phyloP scores from a whole-genome alignment of 2,329 filamentous ascomycete species.

The Penicillium sp. region DNA sequence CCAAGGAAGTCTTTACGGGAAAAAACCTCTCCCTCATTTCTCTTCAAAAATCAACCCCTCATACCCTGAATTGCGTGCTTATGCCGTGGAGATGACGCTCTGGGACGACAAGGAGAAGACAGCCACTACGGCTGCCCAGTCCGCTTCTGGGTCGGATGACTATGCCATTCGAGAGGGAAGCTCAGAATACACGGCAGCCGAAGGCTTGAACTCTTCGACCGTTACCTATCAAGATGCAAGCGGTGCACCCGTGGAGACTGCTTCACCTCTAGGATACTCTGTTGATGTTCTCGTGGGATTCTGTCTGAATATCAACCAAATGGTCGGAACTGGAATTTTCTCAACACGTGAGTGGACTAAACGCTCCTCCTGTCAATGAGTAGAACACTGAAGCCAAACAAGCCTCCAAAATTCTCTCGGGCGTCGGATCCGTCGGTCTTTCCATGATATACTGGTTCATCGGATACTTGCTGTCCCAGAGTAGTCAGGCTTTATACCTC shows the following conservation, averaged over 20 bases:
- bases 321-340: conserved; percentile 66
- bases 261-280: conserved; percentile 61
- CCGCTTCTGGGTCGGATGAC: background rate
- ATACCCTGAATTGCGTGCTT: background rate
- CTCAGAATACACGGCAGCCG: conserved; percentile 9
- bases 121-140: background rate
- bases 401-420: conserved; percentile 61
- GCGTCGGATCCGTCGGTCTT: conserved; percentile 64
- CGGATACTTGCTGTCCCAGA: conserved; percentile 60
- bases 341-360: conserved; percentile 57
- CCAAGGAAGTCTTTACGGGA: too few species aligned
- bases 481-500: conserved; percentile 61
- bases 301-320: conserved; percentile 63
- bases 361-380: background rate
- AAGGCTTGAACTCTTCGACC: conserved; percentile 48
- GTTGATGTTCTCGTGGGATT: conserved; percentile 59
- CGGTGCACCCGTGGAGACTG: conserved; percentile 62
- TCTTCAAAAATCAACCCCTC: too few species aligned
- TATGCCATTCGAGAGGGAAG: background rate
- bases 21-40: too few species aligned
- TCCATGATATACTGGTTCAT: conserved; percentile 66
- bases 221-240: conserved; percentile 61
- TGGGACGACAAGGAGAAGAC: conserved; percentile 2
- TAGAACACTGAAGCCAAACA: background rate
- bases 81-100: background rate